These are phyloP conservation scores for Verticillium klebahnii DNA, from an alignment of 2,329 filamentous ascomycete species.

Conservation along the genomic window DNA sequence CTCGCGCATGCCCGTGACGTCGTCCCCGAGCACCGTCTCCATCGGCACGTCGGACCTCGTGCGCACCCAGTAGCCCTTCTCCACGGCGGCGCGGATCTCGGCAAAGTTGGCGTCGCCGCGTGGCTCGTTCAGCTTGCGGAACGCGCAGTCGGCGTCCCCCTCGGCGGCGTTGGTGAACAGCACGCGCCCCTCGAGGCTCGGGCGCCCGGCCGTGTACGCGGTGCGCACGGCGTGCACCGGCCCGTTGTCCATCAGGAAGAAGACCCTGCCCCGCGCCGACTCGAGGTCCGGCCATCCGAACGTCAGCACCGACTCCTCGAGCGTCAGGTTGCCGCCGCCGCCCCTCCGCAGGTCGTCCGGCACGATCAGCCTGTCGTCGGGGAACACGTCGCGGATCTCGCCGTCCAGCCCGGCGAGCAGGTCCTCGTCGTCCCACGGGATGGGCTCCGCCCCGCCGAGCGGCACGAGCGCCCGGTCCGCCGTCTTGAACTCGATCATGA, in stretches of 20 bases:
- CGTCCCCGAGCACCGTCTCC: conserved; percentile 32
- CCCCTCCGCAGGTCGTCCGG: conserved; percentile 39
- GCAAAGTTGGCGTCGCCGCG: conserved; percentile 23
- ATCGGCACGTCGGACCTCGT: conserved; percentile 42
- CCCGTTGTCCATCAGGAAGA: conserved; percentile 48
- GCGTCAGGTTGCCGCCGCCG: conserved; percentile 24
- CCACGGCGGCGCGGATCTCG: conserved; percentile 38
- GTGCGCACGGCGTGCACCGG: conserved; percentile 30
- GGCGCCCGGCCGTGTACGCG: conserved; percentile 28
- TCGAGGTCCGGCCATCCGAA: conserved; percentile 44
- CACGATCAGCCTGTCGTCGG: conserved; percentile 32
- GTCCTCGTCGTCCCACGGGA: conserved; percentile 36
- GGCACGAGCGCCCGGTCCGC: conserved; percentile 15
- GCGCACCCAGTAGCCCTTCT: conserved; percentile 43
- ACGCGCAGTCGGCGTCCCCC: conserved; percentile 38
- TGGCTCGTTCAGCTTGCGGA: conserved; percentile 44
- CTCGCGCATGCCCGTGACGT: conserved; percentile 34
- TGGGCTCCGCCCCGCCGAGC: conserved; percentile 28
- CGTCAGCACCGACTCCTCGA: conserved; percentile 39
- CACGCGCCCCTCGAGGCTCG: conserved; percentile 35
- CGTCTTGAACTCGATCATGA: conserved; percentile 46
- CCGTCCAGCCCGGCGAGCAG: conserved; percentile 37
- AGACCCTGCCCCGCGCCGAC: conserved; percentile 36
- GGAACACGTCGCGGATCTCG: conserved; percentile 41
- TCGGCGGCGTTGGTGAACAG: conserved; percentile 44